Evolutionary conservation across 1,284 basidiomycete species (phyloP).

Genomic region (Cryptococcus floricola): DNA sequence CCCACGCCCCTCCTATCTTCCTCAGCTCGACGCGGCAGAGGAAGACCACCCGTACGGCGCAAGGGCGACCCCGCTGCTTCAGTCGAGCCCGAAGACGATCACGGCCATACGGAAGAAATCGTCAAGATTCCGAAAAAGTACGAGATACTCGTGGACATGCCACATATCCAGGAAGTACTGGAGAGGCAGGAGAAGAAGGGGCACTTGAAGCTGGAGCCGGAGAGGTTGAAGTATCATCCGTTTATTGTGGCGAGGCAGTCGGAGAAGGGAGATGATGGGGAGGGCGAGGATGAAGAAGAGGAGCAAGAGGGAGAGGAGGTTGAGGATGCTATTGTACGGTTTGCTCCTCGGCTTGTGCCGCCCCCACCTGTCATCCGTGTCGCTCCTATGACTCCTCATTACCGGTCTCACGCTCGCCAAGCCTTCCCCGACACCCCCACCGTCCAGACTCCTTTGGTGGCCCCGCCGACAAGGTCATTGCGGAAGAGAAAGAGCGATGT

Average conservation of each 20-base stretch:
- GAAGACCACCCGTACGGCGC: conserved; percentile 9
- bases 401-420: conserved; percentile 9
- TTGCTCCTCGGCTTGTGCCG: neutral
- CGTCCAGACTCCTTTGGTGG: conserved; percentile 23
- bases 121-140: conserved; percentile 62
- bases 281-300: conserved; percentile 4
- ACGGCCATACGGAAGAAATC: conserved; percentile 22
- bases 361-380: neutral
- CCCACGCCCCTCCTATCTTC: conserved; percentile 10
- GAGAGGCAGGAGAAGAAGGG: conserved; percentile 72
- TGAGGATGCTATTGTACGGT: neutral
- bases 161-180: conserved; percentile 67
- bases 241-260: conserved; percentile 61
- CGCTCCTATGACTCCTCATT: neutral
- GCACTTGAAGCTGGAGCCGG: conserved; percentile 72
- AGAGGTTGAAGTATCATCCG: conserved; percentile 91
- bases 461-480: conserved; percentile 23
- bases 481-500: conserved; percentile 20
- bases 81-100: conserved; percentile 2
- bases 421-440: conserved; percentile 40
- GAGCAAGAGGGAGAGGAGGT: conserved; percentile 2
- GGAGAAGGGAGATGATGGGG: conserved; percentile 2
- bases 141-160: conserved; percentile 73
- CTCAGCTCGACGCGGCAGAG: conserved; percentile 9
- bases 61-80: conserved; percentile 1